Percentiles rank a stretch among this genome's conserved stretches.
These are phyloP conservation scores for Guadua angustifolia DNA, from an alignment of 176 grass and related monocot species.

Conservation along the genomic window DNA sequence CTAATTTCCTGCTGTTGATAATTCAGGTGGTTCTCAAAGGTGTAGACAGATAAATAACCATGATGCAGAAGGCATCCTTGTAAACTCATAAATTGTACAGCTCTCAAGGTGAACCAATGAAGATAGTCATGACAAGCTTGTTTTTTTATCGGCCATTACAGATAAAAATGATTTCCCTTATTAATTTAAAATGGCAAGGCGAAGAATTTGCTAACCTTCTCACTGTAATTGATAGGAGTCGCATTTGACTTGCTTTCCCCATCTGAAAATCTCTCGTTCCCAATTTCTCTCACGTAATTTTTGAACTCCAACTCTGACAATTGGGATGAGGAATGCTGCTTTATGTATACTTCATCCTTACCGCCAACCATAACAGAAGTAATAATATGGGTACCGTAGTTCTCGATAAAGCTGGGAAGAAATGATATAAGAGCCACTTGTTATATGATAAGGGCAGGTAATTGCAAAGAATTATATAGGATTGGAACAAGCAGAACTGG, in stretches of 20 bases:
- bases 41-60: not conserved
- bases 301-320: slow-evolving; percentile 81
- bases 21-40: slow-evolving; percentile 21
- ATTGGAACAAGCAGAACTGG: slow-evolving; percentile 39
- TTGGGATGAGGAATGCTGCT: slow-evolving; percentile 93
- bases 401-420: slow-evolving; percentile 87
- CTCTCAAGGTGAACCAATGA: not conserved
- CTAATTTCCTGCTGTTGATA: slow-evolving; percentile 2
- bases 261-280: slow-evolving; percentile 79
- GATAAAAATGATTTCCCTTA: not conserved
- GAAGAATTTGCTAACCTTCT: slow-evolving; percentile 76
- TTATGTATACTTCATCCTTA: slow-evolving; percentile 99
- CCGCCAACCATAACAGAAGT: slow-evolving; percentile 91
- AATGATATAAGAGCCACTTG: slow-evolving; percentile 37
- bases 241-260: slow-evolving; percentile 67
- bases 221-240: slow-evolving; percentile 68
- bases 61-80: not conserved
- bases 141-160: slow-evolving; percentile 24
- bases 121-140: not conserved
- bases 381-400: slow-evolving; percentile 95
- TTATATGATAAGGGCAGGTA: slow-evolving; percentile 16
- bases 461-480: slow-evolving; percentile 19
- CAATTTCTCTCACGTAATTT: slow-evolving; percentile 92
- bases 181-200: slow-evolving; percentile 17
- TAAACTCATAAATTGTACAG: not conserved